Evolutionary conservation across 2,329 filamentous ascomycete genomes (phyloP), one percentile per base, ranked within the genome.

Genomic region (Penicillium olsonii): DNA sequence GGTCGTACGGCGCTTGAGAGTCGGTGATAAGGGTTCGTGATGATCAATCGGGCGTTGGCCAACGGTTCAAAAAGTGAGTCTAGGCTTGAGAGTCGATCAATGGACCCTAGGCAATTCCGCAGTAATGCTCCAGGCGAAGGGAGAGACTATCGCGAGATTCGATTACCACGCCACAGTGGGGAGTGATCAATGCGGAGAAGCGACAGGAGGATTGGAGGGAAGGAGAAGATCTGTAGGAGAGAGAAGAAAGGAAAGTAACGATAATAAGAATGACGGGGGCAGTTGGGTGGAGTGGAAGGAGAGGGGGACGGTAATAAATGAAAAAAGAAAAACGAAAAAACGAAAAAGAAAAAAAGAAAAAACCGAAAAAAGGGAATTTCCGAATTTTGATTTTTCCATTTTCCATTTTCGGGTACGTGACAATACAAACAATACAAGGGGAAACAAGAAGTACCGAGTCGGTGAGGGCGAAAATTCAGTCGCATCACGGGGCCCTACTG

Each of bases 1-100:
- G 64, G 60, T 71, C 68, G 69, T 68, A 68, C 69, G 69, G 69
- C 69, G 69, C 66, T 62, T 66, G 51, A 59, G 60, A 59, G 49
- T 35, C 42, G 53, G 55, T 51, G 48, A 43, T 45, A 31, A 56
- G 47, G 34, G 33, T 59, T 56, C 52, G 54, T 50, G 44, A 58
- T 54, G 45, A 46, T 53, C 56, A 35, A 35, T 49, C 41, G 55
- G 42, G 37, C 44, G 20, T 19, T 38, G 40, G 45, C 43, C 34
- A 26, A 33, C 44, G 37, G 29, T 35, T 51, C 47, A 42, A 43
- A 47, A 48, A 48, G 50, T 42, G 49, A 50, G 46, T 54, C 48
- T 53, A 34, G 48, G 42, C 40, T 42, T 54, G 53, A 53, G 47
- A 42, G 43, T 54, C 34, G 52, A 57, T 60, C 50, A 53, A 56